Evolutionary conservation across 257 asterid genomes (phyloP).

Genomic region (Vinca minor): DNA sequence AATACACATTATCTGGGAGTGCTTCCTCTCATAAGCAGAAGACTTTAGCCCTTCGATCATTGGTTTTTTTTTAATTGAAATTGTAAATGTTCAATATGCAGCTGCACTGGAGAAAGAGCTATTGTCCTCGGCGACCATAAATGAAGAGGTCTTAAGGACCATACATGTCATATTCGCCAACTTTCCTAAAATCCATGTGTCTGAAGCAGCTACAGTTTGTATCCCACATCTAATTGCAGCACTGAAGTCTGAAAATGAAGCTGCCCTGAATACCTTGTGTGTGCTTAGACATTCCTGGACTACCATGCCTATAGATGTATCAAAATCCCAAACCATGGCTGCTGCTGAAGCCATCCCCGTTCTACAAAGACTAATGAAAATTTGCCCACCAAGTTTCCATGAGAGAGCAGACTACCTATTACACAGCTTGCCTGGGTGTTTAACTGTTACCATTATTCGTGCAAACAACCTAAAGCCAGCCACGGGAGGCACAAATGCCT

Average conservation of each 20-base stretch:
- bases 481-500: conserved; percentile 70
- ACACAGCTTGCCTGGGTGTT: conserved; percentile 77
- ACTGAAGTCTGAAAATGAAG: conserved; percentile 60
- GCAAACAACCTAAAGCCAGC: conserved; percentile 65
- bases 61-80: neutral
- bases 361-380: conserved; percentile 57
- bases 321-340: conserved; percentile 65
- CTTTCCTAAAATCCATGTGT: conserved; percentile 51
- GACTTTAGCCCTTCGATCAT: neutral
- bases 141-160: conserved; percentile 67
- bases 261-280: conserved; percentile 49
- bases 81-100: conserved; percentile 32
- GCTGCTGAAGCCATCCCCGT: conserved; percentile 82
- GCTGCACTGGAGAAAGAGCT: conserved; percentile 75
- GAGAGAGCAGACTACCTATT: conserved; percentile 66
- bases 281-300: conserved; percentile 82
- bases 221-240: conserved; percentile 69
- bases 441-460: conserved; percentile 59
- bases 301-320: conserved; percentile 60
- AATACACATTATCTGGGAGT: too few species aligned
- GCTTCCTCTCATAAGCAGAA: neutral
- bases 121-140: conserved; percentile 45
- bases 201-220: conserved; percentile 65
- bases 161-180: conserved; percentile 61
- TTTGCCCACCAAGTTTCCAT: conserved; percentile 56